Evolutionary conservation across 2,329 filamentous ascomycete species (phyloP), one percentile per base, ranked within the genome.

Genomic region (Triangularia setosa): DNA sequence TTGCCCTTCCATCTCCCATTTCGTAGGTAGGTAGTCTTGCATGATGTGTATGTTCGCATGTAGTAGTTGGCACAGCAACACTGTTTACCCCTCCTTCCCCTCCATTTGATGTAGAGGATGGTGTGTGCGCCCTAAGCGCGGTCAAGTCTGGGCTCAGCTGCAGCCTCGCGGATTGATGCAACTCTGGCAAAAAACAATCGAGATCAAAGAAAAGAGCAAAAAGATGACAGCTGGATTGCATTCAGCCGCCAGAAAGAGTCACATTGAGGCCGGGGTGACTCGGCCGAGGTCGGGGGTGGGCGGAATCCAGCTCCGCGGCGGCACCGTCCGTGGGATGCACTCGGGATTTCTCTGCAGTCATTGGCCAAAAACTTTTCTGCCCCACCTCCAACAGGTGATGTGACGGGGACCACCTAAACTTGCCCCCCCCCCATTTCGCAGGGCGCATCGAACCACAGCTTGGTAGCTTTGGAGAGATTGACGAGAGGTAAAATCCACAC

Each of bases 281-380:
- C 61, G 65, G 63, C 64, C 66, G 67, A 68, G 53, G 63, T 65
- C 64, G 63, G 67, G 56, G 57, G 23, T 55, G 14, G 16, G 27
- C 63, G 65, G 63, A 52, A 61, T 25, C 54, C 18, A 24, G 25
- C 61, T 57, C 63, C 61, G 60, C 21, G 40, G 40, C 40, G 25
- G 6, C 30, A 16, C 56, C 27, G 33, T 40, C 54, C 54, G 14
- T 59, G 35, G 56, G 61, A 64, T 52, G 48, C 21, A 24, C 18
- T 54, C 21, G 48, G 24, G 23, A 5, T 28, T 24, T 55, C 57
- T 24, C 5, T 4, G 11, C 11, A 11, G 3, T 18, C 21, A 58
- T 40, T 55, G 14, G 56, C 14, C 62, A 52, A 66, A 68, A 64
- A 52, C 18, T 52, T 60, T 53, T 53, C 23, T 53, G 24, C 40